Base-by-base conservation (phyloP, 2,329 filamentous ascomycete species). In the Penicillium aurantiogriseum region DNA sequence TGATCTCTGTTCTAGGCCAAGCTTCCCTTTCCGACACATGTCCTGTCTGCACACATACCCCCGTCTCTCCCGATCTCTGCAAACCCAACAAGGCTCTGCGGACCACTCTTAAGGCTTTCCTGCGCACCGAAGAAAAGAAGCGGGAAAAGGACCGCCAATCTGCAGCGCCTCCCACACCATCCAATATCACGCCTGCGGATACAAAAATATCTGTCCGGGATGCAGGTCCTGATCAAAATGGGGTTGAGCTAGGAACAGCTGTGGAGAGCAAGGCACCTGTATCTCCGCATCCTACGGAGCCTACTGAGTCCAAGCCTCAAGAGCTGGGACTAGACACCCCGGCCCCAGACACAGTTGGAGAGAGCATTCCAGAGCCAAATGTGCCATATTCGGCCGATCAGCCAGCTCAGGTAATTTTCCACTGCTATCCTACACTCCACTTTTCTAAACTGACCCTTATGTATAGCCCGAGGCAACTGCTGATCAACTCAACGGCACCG, bases 91-190 rank as follows among this genome's bases (percentile, higher is more conserved):
- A 96, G 73, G 87, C 89, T 29, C 80, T 97, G n/a, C 88, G 94
- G 64, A 94, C 90, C 27, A 99, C 94, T 2, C 88, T 97, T 64
- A 89, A 90, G 66, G 90, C 94, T 13, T 99, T 96, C 70, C 77
- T 99, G 48, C 90, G 92, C 68, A 96, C 89, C 0, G 90, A 92
- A 65, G 90, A 96, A 74, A 96, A 95, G 81, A 96, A 95, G 76
- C 85, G 89, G 61, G 89, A 92, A 67, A 84, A 85, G 50, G 81
- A 80, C 43, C 81, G 84, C 51, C 67, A 71, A 35, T 67, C 71
- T 1, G 63, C 69, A 4, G 71, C 76, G 23, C 73, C 77, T 11
- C 64, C 64, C 15, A 64, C 66, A 19, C 63, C 72, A 25, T 63
- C 65, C 38, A 56, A 65, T 38, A 58, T 65, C 45, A 62, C 67